phyloP scores from a whole-genome alignment of 2,329 filamentous ascomycete species.

The Penicillium sp. region DNA sequence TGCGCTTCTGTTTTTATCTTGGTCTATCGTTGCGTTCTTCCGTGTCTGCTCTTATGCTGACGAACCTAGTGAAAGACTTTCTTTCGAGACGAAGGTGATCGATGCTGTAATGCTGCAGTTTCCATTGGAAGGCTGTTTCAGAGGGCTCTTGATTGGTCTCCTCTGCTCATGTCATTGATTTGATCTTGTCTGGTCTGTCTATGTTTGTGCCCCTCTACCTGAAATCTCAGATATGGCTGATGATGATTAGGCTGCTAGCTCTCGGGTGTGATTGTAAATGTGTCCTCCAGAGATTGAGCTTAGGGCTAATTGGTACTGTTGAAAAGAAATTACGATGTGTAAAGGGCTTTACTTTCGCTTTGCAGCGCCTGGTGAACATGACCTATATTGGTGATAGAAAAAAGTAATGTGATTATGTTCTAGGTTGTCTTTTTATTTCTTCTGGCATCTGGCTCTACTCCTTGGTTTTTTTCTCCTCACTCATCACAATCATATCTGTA shows the following conservation, averaged over 20 bases:
- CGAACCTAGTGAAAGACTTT: neutral
- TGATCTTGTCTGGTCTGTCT: neutral
- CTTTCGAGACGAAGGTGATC: neutral
- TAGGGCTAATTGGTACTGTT: slow-evolving; percentile 1
- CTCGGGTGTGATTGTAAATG: slow-evolving; percentile 5
- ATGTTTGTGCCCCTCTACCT: neutral
- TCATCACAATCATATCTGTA: too few relatives aligned
- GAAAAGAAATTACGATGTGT: neutral
- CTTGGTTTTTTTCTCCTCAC: too few relatives aligned
- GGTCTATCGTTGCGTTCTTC: neutral
- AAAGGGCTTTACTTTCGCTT: neutral
- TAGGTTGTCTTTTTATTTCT: too few relatives aligned
- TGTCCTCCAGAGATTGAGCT: neutral
- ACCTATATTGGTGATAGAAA: too few relatives aligned
- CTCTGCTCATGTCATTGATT: neutral
- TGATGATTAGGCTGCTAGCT: neutral
- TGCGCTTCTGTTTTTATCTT: neutral
- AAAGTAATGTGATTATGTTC: too few relatives aligned
- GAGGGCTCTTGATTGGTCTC: neutral
- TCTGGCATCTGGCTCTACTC: too few relatives aligned
- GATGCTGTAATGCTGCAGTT: neutral
- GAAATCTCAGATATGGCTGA: neutral
- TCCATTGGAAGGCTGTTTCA: neutral
- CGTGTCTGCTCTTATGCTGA: neutral
- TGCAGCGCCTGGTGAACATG: neutral